These are phyloP conservation scores for Xylaria sp. DNA, from an alignment of 495 filamentous ascomycete genomes.

Conservation along the genomic window DNA sequence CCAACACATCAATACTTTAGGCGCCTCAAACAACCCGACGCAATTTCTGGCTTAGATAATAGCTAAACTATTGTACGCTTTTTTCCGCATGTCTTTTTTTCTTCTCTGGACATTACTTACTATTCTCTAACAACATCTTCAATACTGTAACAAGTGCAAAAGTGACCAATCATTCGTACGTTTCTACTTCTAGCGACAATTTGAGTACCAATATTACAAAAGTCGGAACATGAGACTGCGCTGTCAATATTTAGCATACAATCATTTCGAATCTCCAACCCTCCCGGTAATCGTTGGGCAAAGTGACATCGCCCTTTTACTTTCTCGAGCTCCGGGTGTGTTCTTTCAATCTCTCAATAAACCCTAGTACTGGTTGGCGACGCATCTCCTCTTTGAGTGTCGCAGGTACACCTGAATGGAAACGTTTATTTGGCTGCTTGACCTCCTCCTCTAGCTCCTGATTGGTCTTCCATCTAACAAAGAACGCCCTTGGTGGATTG, in stretches of 20 bases:
- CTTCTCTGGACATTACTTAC: too few relatives aligned
- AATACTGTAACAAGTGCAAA: background rate
- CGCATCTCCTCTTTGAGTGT: background rate
- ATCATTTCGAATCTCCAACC: background rate
- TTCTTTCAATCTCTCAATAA: background rate
- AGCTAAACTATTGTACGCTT: background rate
- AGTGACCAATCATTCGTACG: background rate
- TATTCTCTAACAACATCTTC: background rate
- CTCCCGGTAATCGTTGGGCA: background rate
- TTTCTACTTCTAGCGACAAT: background rate
- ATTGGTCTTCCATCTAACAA: conserved; percentile 18
- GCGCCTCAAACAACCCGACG: background rate
- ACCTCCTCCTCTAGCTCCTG: background rate
- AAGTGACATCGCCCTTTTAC: background rate
- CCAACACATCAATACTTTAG: background rate
- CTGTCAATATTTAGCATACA: background rate
- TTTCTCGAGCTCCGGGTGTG: background rate
- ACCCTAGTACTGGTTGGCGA: background rate
- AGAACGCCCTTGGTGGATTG: background rate
- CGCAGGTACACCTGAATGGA: background rate
- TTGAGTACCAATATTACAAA: background rate
- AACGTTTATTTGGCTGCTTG: background rate
- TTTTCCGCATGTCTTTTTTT: too few relatives aligned
- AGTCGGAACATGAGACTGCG: background rate
- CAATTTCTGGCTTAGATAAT: background rate